Percentiles rank a stretch among this genome's conserved stretches.
phyloP scores from a whole-genome alignment of 2,329 filamentous ascomycete species.

The Chaetomiaceae sp. region DNA sequence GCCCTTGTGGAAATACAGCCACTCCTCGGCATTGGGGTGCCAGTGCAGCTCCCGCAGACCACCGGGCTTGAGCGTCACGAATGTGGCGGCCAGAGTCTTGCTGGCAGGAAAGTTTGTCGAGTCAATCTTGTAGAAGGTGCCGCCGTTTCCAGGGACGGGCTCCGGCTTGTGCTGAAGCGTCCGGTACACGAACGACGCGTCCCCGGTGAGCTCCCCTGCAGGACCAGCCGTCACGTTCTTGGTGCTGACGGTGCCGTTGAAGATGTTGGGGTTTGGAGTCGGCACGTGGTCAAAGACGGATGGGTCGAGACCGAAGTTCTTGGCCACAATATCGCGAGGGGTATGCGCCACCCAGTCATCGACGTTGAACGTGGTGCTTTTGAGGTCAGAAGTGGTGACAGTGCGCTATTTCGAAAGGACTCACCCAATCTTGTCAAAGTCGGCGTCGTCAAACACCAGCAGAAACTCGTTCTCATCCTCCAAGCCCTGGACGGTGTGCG shows the following conservation, averaged over 20 bases:
- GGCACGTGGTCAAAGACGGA: constrained; percentile 58
- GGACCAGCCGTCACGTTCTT: constrained; percentile 33
- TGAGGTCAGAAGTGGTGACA: not conserved
- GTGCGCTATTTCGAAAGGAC: too few relatives aligned
- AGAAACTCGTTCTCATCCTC: constrained; percentile 65
- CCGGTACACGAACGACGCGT: constrained; percentile 59
- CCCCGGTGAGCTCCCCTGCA: constrained; percentile 47
- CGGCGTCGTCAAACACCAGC: constrained; percentile 61
- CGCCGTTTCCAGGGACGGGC: constrained; percentile 56
- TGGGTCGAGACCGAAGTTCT: constrained; percentile 62
- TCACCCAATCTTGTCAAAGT: constrained; percentile 60
- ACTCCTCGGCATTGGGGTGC: constrained; percentile 51
- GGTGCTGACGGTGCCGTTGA: constrained; percentile 25
- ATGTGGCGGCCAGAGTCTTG: constrained; percentile 61
- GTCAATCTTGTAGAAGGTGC: constrained; percentile 60
- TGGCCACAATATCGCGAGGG: constrained; percentile 57
- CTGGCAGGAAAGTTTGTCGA: constrained; percentile 62
- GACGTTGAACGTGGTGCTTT: constrained; percentile 66
- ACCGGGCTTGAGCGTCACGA: constrained; percentile 60
- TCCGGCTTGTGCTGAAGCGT: constrained; percentile 52
- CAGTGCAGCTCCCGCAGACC: constrained; percentile 64
- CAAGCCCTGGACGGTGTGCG: constrained; percentile 51
- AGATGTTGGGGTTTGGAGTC: constrained; percentile 56
- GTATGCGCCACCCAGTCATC: constrained; percentile 68
- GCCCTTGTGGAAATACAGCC: constrained; percentile 66